These are phyloP conservation scores for Thuidium tamariscinum DNA, from an alignment of 225 moss, liverwort and hornwort species.

Conservation along the genomic window DNA sequence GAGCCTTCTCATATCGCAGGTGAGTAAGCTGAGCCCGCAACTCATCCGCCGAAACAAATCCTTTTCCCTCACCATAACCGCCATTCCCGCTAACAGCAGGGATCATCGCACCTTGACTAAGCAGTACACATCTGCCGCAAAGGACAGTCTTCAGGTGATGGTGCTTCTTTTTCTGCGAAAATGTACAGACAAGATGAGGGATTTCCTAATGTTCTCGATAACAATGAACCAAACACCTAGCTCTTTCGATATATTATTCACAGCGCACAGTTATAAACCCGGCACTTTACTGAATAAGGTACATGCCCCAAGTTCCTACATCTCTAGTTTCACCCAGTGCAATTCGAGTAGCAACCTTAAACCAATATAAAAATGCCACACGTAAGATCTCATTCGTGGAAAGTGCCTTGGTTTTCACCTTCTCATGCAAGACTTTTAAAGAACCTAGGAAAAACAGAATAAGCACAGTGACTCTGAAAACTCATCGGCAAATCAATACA, in stretches of 20 bases:
- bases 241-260: neutral
- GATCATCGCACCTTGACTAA: conserved; percentile 96
- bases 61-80: conserved; percentile 81
- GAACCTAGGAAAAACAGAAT: neutral
- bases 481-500: neutral
- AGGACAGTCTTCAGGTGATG: conserved; percentile 93
- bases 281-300: neutral
- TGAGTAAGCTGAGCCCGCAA: conserved; percentile 84
- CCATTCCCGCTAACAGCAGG: conserved; percentile 96
- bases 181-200: neutral
- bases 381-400: neutral
- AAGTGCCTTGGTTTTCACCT: neutral
- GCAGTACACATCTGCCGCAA: conserved; percentile 96
- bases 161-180: conserved; percentile 84
- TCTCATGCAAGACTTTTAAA: neutral
- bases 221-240: neutral
- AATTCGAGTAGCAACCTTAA: neutral
- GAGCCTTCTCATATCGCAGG: conserved; percentile 69
- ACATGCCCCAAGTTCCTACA: neutral
- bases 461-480: neutral
- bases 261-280: neutral
- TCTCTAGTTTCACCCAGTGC: neutral
- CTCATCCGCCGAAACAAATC: conserved; percentile 82
- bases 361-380: neutral
- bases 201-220: neutral